Percentiles rank a stretch among this genome's conserved stretches.
phyloP scores from a whole-genome alignment of 495 filamentous ascomycete genomes.

The Penicillium angulare region DNA sequence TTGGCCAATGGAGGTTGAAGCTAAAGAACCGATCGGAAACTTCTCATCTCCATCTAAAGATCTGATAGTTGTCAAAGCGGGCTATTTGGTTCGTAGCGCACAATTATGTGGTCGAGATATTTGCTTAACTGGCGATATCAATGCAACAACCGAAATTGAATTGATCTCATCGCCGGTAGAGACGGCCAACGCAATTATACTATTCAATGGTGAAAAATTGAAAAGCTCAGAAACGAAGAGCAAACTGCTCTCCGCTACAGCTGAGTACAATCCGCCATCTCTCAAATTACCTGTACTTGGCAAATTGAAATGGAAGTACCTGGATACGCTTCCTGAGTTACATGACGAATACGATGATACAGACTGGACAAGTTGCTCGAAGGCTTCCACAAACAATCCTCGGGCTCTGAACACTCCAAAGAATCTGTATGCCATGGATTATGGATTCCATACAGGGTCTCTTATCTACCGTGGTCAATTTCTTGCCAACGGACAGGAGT shows the following conservation, averaged over 20 bases:
- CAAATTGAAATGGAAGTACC: slow-evolving; percentile 57
- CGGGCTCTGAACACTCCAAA: slow-evolving; percentile 52
- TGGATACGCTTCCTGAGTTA: slow-evolving; percentile 67
- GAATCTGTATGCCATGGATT: slow-evolving; percentile 63
- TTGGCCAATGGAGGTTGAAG: slow-evolving; percentile 55
- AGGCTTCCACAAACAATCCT: slow-evolving; percentile 53
- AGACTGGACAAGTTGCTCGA: slow-evolving; percentile 51
- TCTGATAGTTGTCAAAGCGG: slow-evolving; percentile 57
- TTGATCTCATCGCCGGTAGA: slow-evolving; percentile 50
- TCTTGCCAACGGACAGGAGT: slow-evolving; percentile 56
- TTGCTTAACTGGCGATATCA: slow-evolving; percentile 61
- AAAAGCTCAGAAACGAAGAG: slow-evolving; percentile 32
- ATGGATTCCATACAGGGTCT: slow-evolving; percentile 65
- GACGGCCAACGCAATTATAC: slow-evolving; percentile 37
- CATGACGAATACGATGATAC: slow-evolving; percentile 58
- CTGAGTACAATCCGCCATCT: slow-evolving; percentile 43
- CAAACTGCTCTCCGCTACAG: slow-evolving; percentile 32
- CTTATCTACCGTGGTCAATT: slow-evolving; percentile 70
- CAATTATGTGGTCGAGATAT: slow-evolving; percentile 42
- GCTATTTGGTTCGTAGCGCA: slow-evolving; percentile 63
- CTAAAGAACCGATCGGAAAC: slow-evolving; percentile 19
- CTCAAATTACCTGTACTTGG: slow-evolving; percentile 52
- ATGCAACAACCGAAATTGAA: slow-evolving; percentile 59
- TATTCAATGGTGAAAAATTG: slow-evolving; percentile 51
- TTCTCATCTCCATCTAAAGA: slow-evolving; percentile 22